These are phyloP conservation scores for Escovopsis sp. DNA, from an alignment of 2,329 filamentous ascomycete genomes.

Conservation along the genomic window DNA sequence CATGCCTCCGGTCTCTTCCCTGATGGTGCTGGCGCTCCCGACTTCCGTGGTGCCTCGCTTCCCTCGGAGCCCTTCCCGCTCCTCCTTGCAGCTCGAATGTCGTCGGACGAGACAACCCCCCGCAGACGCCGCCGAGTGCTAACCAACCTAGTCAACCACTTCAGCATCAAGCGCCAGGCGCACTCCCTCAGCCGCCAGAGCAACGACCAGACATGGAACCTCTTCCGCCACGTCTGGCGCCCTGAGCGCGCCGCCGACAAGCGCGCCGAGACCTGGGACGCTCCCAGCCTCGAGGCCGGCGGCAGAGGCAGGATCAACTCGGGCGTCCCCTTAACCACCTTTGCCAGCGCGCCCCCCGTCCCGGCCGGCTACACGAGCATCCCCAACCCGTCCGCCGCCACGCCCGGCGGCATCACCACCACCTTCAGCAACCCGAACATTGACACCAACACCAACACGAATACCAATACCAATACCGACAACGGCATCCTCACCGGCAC, in stretches of 20 bases:
- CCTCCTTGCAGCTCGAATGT: constrained; percentile 2
- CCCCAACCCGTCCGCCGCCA: not conserved
- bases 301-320: constrained; percentile 6
- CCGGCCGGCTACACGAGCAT: not conserved
- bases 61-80: constrained; percentile 1
- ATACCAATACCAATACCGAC: constrained; percentile 10
- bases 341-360: constrained; percentile 7
- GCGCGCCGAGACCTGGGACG: constrained; percentile 22
- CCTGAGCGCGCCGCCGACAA: constrained; percentile 8
- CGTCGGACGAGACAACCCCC: constrained; percentile 1
- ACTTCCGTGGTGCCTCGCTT: constrained; percentile 4
- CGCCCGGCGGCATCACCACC: constrained; percentile 16
- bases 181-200: constrained; percentile 26
- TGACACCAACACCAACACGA: constrained; percentile 8
- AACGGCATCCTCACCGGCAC: constrained; percentile 12
- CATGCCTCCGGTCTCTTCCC: constrained; percentile 1
- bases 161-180: constrained; percentile 29
- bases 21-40: constrained; percentile 3
- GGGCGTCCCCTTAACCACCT: constrained; percentile 21
- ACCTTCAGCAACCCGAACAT: constrained; percentile 3
- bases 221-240: constrained; percentile 26
- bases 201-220: constrained; percentile 26
- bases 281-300: constrained; percentile 15
- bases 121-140: constrained; percentile 2
- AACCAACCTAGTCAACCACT: constrained; percentile 27